Evolutionary conservation across 352 stramenopile genomes (phyloP).

Genomic region (Saprolegnia parasitica): DNA sequence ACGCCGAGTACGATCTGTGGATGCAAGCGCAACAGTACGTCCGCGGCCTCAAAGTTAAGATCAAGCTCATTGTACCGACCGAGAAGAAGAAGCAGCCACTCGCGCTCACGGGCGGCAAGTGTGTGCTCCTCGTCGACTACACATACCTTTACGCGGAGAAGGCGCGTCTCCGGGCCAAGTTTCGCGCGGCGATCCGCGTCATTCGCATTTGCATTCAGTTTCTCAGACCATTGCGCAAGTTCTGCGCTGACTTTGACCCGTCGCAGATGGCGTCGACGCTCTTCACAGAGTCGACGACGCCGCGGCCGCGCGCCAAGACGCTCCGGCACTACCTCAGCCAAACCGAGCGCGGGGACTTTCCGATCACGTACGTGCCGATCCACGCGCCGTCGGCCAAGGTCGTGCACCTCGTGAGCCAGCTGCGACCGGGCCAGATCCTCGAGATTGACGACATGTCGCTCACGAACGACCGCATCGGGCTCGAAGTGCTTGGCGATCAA

Average conservation of each 20-base stretch:
- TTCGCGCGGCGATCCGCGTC: constrained; percentile 36
- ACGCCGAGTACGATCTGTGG: constrained; percentile 73
- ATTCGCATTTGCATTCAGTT: constrained; percentile 45
- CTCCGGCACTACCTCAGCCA: constrained; percentile 16
- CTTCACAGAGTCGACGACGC: neutral
- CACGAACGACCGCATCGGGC: constrained; percentile 72
- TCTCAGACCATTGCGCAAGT: constrained; percentile 46
- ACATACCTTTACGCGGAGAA: constrained; percentile 66
- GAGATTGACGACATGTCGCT: constrained; percentile 74
- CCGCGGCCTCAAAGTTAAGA: constrained; percentile 47
- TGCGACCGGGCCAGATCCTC: constrained; percentile 51
- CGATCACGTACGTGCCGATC: constrained; percentile 67
- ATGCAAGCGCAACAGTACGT: constrained; percentile 65
- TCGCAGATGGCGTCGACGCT: constrained; percentile 22
- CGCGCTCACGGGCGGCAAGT: constrained; percentile 53
- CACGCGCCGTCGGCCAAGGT: constrained; percentile 46
- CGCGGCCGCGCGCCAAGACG: constrained; percentile 12
- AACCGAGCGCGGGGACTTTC: constrained; percentile 29
- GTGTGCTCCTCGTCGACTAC: constrained; percentile 67
- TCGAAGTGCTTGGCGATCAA: constrained; percentile 64
- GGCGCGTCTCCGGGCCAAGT: constrained; percentile 54
- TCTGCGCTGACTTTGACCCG: constrained; percentile 43
- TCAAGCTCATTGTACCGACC: constrained; percentile 46
- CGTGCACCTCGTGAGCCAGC: constrained; percentile 47
- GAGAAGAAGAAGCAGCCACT: constrained; percentile 49